Conservation (phyloP, 805 yeast species). For the Geotrichum ghanense region DNA sequence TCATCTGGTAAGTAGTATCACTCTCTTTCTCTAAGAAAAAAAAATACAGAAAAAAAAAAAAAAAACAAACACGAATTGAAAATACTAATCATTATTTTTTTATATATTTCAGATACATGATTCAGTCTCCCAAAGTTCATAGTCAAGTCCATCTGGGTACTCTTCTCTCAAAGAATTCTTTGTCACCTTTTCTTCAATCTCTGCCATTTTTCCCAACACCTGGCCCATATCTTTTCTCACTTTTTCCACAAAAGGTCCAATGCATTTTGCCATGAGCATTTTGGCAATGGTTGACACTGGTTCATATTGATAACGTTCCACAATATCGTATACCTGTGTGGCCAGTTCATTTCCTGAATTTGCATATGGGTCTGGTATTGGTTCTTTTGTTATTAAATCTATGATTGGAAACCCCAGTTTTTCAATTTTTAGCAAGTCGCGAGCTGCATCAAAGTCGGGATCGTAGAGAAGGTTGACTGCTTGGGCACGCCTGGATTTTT, state of each 20-base stretch:
- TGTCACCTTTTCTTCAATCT: neutral
- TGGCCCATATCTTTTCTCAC: neutral
- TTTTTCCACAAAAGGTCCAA: neutral
- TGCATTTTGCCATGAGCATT: neutral
- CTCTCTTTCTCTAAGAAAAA: too few species aligned
- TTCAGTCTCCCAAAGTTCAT: too few species aligned
- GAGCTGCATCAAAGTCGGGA: neutral
- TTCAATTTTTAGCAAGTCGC: neutral
- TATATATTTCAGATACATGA: too few species aligned
- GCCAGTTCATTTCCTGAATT: neutral
- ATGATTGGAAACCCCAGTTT: neutral
- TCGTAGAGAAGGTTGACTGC: neutral
- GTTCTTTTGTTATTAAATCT: neutral
- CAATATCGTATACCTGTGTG: neutral
- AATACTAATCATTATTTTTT: too few species aligned
- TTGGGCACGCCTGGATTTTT: neutral
- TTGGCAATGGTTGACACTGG: neutral
- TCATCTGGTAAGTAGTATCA: conserved; percentile 8
- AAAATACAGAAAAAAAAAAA: too few species aligned
- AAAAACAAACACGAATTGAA: too few species aligned
- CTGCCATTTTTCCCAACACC: neutral
- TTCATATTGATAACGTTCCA: neutral
- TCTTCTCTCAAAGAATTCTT: too few species aligned
- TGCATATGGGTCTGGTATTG: neutral
- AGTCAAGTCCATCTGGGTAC: too few species aligned